Base-by-base conservation (phyloP, 306 rosid genomes). In the Cucumis hystrix region DNA sequence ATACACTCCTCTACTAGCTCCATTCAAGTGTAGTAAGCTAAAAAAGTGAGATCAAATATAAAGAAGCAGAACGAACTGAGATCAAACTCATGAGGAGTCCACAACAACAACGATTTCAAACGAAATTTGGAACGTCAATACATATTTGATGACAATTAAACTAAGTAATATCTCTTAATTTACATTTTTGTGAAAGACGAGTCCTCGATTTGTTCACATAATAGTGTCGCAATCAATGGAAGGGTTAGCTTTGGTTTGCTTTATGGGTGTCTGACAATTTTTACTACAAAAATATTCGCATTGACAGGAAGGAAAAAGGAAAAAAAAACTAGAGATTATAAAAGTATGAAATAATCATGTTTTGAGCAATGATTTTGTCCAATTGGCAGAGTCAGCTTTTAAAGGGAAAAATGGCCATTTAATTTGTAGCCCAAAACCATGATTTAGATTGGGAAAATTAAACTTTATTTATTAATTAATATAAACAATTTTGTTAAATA, bases 351-450 rank as follows among this genome's bases (percentile, higher is more conserved):
- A 84, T 79, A 75, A 80, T 83, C 67, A 30, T 79, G 85, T 68
- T 75, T 52, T 20, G 12, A 49, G 86, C 85, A 86, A 86, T 86
- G 83, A 86, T 83, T 82, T 84, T 86, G 87, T 86, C 89, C 63
- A 76, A 81, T 78, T 25, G 66, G 28, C 64, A 77, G 67, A 78
- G 62, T 60, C 80, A 86, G 79, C 89, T 81, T 86, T 81, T 51
- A 40, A 17, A 64, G 12, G n/a, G 4, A 3, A 14, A 23, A 78
- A 78, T 55, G 39, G 75, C 83, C 73, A 39, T 15, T 23, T 23
- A 23, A 23, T 23, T 67, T 61, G 74, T 43, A 25, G 6, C 74
- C 74, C 23, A 70, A 65, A 51, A 20, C 77, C 83, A 79, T 77
- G 76, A 79, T 76, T 9, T 64, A 74, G 79, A 66, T 66, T 66